phyloP scores from a whole-genome alignment of 2,329 filamentous ascomycete species.

The Metarhizium humberi region DNA sequence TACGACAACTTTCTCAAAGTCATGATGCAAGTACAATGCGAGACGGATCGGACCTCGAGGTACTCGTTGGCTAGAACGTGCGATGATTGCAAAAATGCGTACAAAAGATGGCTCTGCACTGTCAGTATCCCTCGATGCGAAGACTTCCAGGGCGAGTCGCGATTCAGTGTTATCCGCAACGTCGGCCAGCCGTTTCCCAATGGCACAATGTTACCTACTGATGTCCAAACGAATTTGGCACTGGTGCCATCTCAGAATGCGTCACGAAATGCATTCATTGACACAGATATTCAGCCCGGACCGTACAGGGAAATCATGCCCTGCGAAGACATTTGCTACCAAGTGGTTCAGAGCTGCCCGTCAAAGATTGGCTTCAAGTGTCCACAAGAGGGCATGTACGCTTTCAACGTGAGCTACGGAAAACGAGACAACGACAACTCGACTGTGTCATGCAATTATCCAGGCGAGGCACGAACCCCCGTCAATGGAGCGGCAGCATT shows the following conservation, averaged over 20 bases:
- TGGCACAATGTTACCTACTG: conserved; percentile 41
- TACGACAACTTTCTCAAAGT: conserved; percentile 75
- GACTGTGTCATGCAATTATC: conserved; percentile 27
- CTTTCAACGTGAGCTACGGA: conserved; percentile 28
- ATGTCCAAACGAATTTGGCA: conserved; percentile 16
- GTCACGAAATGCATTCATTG: conserved; percentile 66
- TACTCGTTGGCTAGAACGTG: conserved; percentile 79
- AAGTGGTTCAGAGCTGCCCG: conserved; percentile 78
- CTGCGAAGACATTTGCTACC: conserved; percentile 80
- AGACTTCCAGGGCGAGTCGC: conserved; percentile 55
- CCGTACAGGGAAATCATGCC: conserved; percentile 92
- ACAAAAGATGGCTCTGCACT: conserved; percentile 92
- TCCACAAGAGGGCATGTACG: conserved; percentile 36
- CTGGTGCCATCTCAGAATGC: conserved; percentile 21
- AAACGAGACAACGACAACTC: conserved; percentile 13
- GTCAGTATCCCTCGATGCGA: conserved; percentile 88
- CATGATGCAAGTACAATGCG: conserved; percentile 76
- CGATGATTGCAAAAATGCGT: conserved; percentile 65
- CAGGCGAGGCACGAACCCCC: conserved; percentile 25
- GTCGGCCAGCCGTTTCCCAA: conserved; percentile 63
- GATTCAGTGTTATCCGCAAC: conserved; percentile 50
- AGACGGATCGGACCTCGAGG: conserved; percentile 59
- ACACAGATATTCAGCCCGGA: conserved; percentile 62
- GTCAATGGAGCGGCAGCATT: conserved; percentile 9
- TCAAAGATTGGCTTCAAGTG: conserved; percentile 67